Evolutionary conservation across 1,284 basidiomycete species (phyloP), one percentile per base, ranked within the genome.

Genomic region (Anthracocystis panici-leucophaei): DNA sequence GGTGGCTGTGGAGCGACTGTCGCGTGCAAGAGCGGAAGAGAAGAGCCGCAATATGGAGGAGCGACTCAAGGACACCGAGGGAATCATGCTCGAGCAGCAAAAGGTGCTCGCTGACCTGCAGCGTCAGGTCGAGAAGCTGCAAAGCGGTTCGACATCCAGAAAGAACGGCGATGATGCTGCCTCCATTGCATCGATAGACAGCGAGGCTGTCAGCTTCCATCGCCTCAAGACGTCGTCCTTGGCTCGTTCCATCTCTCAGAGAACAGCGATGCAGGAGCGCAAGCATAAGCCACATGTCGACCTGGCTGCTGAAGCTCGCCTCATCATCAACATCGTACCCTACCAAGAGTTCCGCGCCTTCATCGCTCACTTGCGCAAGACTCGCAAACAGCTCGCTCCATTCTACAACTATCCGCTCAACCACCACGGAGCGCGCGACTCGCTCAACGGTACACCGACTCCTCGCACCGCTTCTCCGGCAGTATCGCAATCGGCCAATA

Each of bases 311-410:
- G 65, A 76, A 42, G 65, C 69, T 48, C 69, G 65, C 27, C 60
- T 85, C 11, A 60, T 69, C 71, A 78, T 79, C 64, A 83, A 82
- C 62, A 84, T 85, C 14, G 77, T 90, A 0, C 93, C 94, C 0
- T 97, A 94, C 83, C 88, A 91, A 76, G 96, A 99, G 84, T 97
- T 95, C 86, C 83, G 92, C 25, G 85, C 90, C 3, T 96, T 98
- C 83, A 87, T 97, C 48, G 87, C 89, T 0, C 92, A 98, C 84
- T 86, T 99, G 41, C 91, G 94, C 4, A 88, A 90, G 0, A 85
- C 93, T 27, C 92, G 93, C 16, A 52, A 63, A 29, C 77, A 79
- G 48, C 77, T 81, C 1, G 75, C 71, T 0, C 84, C 82, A 9
- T 82, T 80, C 64, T 79, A 80, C 54, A 78, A 52, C 44, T 79